phyloP scores from a whole-genome alignment of 192 early-diverging fungal species.

The Backusella macrospora region DNA sequence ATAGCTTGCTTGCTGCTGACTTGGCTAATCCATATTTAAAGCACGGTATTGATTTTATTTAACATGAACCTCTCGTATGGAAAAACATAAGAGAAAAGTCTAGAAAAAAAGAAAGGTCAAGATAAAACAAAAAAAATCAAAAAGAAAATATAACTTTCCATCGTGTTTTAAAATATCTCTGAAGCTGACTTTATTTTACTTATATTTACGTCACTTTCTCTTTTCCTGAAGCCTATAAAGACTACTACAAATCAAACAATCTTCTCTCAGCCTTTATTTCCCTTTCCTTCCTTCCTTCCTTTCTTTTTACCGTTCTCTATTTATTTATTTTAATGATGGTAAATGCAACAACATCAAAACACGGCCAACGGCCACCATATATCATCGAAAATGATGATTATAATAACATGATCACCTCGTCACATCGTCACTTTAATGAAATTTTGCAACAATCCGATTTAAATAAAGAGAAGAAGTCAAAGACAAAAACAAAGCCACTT shows the following conservation, averaged over 20 bases:
- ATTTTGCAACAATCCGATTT: background rate
- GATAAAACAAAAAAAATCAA: no score
- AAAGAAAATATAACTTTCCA: no score
- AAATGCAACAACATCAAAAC: background rate
- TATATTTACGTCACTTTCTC: no score
- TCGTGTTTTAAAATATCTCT: no score
- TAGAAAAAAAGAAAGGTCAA: no score
- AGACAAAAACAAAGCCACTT: background rate
- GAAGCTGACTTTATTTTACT: no score
- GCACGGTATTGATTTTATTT: no score
- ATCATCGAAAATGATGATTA: background rate
- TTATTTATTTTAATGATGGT: background rate
- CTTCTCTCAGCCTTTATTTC: background rate
- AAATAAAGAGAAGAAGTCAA: no score
- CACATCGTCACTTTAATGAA: background rate
- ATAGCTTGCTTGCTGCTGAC: no score
- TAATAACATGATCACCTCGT: background rate
- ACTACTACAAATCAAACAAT: background rate
- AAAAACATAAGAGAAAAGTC: no score
- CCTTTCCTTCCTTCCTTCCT: background rate
- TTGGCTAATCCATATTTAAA: no score
- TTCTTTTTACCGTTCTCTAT: background rate
- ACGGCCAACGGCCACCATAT: background rate
- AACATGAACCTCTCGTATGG: no score
- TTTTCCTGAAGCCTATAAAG: background rate